phyloP scores from a whole-genome alignment of 2,329 filamentous ascomycete species.

The Stagonosporopsis chrysanthemi region DNA sequence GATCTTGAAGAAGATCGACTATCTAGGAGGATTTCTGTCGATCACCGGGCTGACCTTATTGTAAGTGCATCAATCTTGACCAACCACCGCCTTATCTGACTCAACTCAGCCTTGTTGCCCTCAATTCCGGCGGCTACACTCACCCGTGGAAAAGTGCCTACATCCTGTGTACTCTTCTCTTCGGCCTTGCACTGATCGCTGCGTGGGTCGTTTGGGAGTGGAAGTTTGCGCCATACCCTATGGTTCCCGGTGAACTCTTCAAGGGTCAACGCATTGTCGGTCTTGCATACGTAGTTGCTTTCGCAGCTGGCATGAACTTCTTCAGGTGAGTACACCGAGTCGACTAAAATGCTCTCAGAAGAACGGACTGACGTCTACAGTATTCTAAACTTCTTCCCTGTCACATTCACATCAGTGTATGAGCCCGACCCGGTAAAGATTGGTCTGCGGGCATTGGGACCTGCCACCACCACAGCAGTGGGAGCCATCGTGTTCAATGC shows the following conservation, averaged over 20 bases:
- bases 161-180: conserved; percentile 46
- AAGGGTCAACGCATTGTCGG: conserved; percentile 42
- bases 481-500: conserved; percentile 44
- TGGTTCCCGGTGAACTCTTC: conserved; percentile 51
- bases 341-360: neutral
- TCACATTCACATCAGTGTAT: conserved; percentile 40
- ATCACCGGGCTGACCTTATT: conserved; percentile 45
- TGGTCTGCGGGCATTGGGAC: conserved; percentile 40
- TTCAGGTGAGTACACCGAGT: conserved; percentile 20
- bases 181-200: conserved; percentile 46
- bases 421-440: conserved; percentile 40
- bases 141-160: conserved; percentile 51
- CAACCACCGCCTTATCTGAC: neutral
- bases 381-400: conserved; percentile 45
- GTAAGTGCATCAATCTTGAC: conserved; percentile 20
- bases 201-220: conserved; percentile 49
- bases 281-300: conserved; percentile 44
- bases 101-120: conserved; percentile 45
- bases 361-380: neutral
- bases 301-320: conserved; percentile 48
- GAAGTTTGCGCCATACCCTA: conserved; percentile 49
- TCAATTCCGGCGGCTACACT: conserved; percentile 51
- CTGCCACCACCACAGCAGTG: conserved; percentile 35
- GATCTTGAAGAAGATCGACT: conserved; percentile 45
- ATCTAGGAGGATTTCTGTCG: conserved; percentile 39